Evolutionary conservation across 2,329 filamentous ascomycete species (phyloP), one percentile per base, ranked within the genome.

Genomic region (Arthrobotrys pseudoclavata): DNA sequence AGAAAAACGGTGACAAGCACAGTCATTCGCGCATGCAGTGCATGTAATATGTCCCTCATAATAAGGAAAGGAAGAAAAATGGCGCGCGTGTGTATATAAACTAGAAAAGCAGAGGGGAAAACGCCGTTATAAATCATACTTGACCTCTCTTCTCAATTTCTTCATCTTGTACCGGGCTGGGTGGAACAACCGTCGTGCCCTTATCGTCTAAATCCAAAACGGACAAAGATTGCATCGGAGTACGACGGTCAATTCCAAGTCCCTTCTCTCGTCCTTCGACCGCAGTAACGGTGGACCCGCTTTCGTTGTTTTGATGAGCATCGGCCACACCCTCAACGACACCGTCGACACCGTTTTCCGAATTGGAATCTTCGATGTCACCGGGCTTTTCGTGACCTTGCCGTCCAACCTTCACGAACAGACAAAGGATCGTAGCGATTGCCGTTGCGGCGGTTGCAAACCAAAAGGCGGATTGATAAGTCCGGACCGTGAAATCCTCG

Each of bases 341-440:
- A 10, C 24, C 52, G 9, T 45, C 34, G 4, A 29, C 31, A 13
- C 45, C 55, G 5, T 55, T 47, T 15, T 76, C 71, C 0, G 64
- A 68, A 22, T 24, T 37, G 5, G 64, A 66, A 22, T 76, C 71
- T 31, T 76, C 72, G 3, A 66, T 53, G 37, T 76, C 72, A 1
- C 45, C 53, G 3, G 57, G 40, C 13, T 76, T 76, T 7, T 76
- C 67, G 31, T 76, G 72, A 5, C 72, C 72, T 22, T 76, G 72
- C 31, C 72, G 53, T 26, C 72, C 72, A 15, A 76, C 66, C 20
- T 76, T 76, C 12, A 70, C 66, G 15, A 76, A 76, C 55, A 76
- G 52, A 29, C 72, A 76, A 15, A 76, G 24, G 12, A 76, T 34
- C 0, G 72, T 62, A 10, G 60, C 72, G 1, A 76, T 24, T 7